Evolutionary conservation across 2,329 filamentous ascomycete genomes (phyloP).

Genomic region (Monilinia laxa): DNA sequence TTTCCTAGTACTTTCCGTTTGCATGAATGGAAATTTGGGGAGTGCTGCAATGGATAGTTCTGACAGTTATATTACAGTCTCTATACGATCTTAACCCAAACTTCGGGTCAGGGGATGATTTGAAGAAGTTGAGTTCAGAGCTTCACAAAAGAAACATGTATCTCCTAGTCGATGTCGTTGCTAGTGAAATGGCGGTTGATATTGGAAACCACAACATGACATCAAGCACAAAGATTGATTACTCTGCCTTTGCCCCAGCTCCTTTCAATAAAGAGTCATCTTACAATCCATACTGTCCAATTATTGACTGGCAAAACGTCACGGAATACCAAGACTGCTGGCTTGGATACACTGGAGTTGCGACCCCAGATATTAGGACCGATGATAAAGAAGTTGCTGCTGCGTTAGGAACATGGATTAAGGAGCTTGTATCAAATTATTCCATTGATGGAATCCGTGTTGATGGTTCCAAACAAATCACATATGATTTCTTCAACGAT

Average conservation of each 20-base stretch:
- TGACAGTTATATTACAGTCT: constrained; percentile 42
- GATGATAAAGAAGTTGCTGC: constrained; percentile 43
- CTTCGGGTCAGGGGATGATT: constrained; percentile 59
- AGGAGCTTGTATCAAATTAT: constrained; percentile 45
- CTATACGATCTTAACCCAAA: constrained; percentile 54
- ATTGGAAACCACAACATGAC: constrained; percentile 23
- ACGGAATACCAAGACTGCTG: constrained; percentile 36
- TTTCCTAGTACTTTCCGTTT: not conserved
- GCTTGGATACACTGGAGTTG: constrained; percentile 44
- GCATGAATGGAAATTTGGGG: not conserved
- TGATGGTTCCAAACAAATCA: constrained; percentile 49
- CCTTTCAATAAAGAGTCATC: constrained; percentile 28
- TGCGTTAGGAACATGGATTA: constrained; percentile 44
- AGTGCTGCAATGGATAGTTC: not conserved
- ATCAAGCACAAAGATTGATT: constrained; percentile 26
- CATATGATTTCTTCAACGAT: constrained; percentile 52
- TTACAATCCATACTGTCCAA: constrained; percentile 29
- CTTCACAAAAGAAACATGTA: constrained; percentile 56
- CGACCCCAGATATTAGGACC: constrained; percentile 46
- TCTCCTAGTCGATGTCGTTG: constrained; percentile 50
- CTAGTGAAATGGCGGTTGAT: constrained; percentile 46
- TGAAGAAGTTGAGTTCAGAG: constrained; percentile 55
- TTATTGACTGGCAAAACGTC: constrained; percentile 42
- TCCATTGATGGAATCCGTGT: constrained; percentile 49
- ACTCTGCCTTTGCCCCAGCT: constrained; percentile 23